Evolutionary conservation across 345 rosid species (phyloP).

Genomic region (Geranium brycei): DNA sequence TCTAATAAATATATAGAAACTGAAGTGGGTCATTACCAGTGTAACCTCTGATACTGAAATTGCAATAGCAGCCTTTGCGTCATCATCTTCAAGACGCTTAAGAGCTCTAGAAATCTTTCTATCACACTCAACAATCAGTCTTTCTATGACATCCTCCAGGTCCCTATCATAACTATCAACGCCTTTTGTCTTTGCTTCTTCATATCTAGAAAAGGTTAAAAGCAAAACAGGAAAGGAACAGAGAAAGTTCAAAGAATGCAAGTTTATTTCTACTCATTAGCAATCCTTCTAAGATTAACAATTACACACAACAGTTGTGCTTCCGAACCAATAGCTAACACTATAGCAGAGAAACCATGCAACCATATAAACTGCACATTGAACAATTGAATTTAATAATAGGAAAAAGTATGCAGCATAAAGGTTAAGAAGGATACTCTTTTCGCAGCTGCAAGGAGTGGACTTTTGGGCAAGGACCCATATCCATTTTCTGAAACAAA

Average conservation of each 20-base stretch:
- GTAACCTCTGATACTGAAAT: slow-evolving; percentile 96
- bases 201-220: slow-evolving; percentile 48
- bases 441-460: slow-evolving; percentile 93
- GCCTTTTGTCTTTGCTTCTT: slow-evolving; percentile 80
- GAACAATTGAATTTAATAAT: too few relatives aligned
- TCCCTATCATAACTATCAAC: slow-evolving; percentile 78
- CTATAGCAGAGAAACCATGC: too few relatives aligned
- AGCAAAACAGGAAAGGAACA: background rate
- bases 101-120: slow-evolving; percentile 92
- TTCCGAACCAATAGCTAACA: too few relatives aligned
- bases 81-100: slow-evolving; percentile 98
- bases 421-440: slow-evolving; percentile 57
- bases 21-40: slow-evolving; percentile 34
- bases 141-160: slow-evolving; percentile 89
- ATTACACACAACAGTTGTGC: too few relatives aligned
- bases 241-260: too few relatives aligned
- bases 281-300: too few relatives aligned
- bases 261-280: too few relatives aligned
- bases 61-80: slow-evolving; percentile 98
- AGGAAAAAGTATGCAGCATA: too few relatives aligned
- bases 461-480: slow-evolving; percentile 99
- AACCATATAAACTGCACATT: too few relatives aligned
- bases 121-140: slow-evolving; percentile 93
- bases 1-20: background rate
- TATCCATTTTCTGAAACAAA: slow-evolving; percentile 84